Base-by-base conservation (phyloP, 192 early-diverging fungal genomes). In the Paraglomus brasilianum region DNA sequence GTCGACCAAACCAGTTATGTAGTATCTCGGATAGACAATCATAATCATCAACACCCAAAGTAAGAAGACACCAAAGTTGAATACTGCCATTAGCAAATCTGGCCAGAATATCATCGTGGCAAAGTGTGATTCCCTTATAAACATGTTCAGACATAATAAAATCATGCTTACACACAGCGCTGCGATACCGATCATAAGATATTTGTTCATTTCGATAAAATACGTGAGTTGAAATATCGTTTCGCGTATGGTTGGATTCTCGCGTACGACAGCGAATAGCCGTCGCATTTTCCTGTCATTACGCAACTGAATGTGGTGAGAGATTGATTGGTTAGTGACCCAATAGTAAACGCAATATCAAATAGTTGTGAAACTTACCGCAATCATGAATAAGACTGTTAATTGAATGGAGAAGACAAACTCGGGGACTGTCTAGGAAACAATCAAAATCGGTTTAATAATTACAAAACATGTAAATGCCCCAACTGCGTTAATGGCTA, bases 11-110 rank as follows among this genome's bases (percentile, higher is more conserved):
- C 62, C 62, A n/a, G 22, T 38, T n/a, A 49, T 65, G 41, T 65
- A 49, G 41, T 65, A 65, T 49, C 62, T 36, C n/a, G 62, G 62
- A 36, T 65, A 65, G 19, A 65, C 38, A n/a, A 65, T 65, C 10
- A 65, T 49, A 49, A 48, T 65, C 14, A 65, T 65, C 41, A 36
- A 38, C 8, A 50, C 62, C 46, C 21, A 65, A 38, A 65, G 9
- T 5, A 65, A 38, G 5, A 48, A 38, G 38, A 7, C 19, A n/a
- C 62, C 62, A 49, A 49, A 15, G 39, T 65, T 65, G 10, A n/a
- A 0, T 2, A 41, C 15, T 30, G 50, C 14, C 0, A n/a, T 49
- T 30, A 49, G 5, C 5, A 49, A 40, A 48, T 65, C 62, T 4
- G 8, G 15, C 3, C 13, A 65, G 11, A 63, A 15, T 46, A 22